Evolutionary conservation across 176 grass and related monocot species (phyloP), one percentile per base, ranked within the genome.

Genomic region (Otatea glauca): DNA sequence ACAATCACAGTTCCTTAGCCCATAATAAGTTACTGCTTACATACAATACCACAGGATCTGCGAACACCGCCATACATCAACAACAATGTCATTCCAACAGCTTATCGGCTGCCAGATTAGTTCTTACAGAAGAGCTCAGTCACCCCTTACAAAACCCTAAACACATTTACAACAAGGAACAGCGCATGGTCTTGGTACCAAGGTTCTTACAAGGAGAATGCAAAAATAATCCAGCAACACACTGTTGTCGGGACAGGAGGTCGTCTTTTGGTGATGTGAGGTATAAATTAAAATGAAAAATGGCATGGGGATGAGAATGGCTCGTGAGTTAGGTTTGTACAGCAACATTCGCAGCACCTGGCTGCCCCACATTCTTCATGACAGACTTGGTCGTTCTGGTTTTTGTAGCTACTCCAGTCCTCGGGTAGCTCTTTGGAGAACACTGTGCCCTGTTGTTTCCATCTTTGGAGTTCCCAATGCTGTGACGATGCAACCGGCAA

Each of bases 391-490:
- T 70, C 11, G 34, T 18, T 87, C 87, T 92, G 58, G 79, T 76
- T 79, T 86, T 97, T 0, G 67, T 55, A 68, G 72, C 54, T 56
- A 72, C 58, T 43, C 55, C 73, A 59, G 74, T 81, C 68, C 86
- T 94, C 2, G 81, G 88, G 69, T 75, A 70, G 55, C 69, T 70
- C 58, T 91, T 94, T 11, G 84, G 92, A 64, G 85, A 88, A 75
- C 80, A 89, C 29, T 88, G 90, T 76, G 80, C 32, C 45, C 86
- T 91, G 79, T 51, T 68, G 51, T 73, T 79, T 49, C 65, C 76
- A 64, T 94, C 84, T 77, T 88, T 97, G 21, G 70, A 88, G 34
- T 73, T 92, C 38, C 85, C 84, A 86, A 97, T 83, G 76, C 90
- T 94, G 54, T 88, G 84, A 56, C 92, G 90, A 75, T 97, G 92